Percentiles rank a stretch among this genome's conserved stretches.
Evolutionary conservation across 768 basidiomycete genomes (phyloP).

Genomic region (Clitopilus passeckerianus): DNA sequence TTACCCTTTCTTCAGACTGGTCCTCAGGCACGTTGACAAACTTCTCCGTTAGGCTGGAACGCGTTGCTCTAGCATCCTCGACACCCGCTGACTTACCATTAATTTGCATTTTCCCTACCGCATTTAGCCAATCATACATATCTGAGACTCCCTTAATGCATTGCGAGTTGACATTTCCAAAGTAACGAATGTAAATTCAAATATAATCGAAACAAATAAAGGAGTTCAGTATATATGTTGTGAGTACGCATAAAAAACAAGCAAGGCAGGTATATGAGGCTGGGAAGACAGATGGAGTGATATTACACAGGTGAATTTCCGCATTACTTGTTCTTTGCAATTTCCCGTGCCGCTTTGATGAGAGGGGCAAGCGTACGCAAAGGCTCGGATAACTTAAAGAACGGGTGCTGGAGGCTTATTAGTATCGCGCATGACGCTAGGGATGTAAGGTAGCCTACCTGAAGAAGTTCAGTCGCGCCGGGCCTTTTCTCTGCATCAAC

Average conservation of each 20-base stretch:
- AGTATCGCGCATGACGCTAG: constrained; percentile 1
- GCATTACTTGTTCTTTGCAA: constrained; percentile 56
- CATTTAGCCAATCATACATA: background rate
- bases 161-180: background rate
- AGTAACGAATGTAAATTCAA: background rate
- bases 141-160: background rate
- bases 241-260: background rate
- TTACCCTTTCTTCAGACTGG: background rate
- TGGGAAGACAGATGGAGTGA: background rate
- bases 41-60: too few relatives aligned
- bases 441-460: constrained; percentile 39
- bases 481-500: constrained; percentile 96
- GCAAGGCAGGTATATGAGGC: background rate
- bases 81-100: background rate
- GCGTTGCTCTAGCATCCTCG: background rate
- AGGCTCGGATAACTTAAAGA: constrained; percentile 86
- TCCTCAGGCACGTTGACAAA: too few relatives aligned
- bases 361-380: constrained; percentile 81
- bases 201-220: background rate
- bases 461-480: constrained; percentile 73
- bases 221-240: background rate
- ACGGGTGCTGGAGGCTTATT: constrained; percentile 57
- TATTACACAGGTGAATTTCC: background rate
- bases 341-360: constrained; percentile 89
- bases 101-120: background rate